These are phyloP conservation scores for Lentinula sp. DNA, from an alignment of 768 basidiomycete genomes.

Conservation along the genomic window DNA sequence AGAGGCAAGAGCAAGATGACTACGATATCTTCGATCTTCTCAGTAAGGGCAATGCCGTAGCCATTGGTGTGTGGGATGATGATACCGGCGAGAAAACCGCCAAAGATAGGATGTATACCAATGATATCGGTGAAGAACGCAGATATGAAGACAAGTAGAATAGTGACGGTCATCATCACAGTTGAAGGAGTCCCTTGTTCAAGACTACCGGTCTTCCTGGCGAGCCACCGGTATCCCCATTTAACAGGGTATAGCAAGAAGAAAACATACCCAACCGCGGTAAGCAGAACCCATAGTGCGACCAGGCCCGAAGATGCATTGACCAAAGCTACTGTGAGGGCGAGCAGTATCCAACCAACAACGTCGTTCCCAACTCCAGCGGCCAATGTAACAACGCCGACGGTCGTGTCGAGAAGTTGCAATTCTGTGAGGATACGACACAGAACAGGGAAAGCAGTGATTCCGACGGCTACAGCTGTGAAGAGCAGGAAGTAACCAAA, in stretches of 20 bases:
- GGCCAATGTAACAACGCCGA: conserved; percentile 78
- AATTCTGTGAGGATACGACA: conserved; percentile 82
- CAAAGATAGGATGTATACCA: conserved; percentile 68
- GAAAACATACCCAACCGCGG: conserved; percentile 56
- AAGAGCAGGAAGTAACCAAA: conserved; percentile 85
- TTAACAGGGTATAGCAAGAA: conserved; percentile 61
- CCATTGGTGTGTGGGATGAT: conserved; percentile 82
- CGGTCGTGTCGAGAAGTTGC: conserved; percentile 75
- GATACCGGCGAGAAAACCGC: conserved; percentile 76
- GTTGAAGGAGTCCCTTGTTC: conserved; percentile 69
- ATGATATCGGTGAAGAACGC: conserved; percentile 88
- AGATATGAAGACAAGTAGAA: conserved; percentile 67
- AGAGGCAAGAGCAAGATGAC: conserved; percentile 70
- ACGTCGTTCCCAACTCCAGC: conserved; percentile 79
- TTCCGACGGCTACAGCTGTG: conserved; percentile 75
- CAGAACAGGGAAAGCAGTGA: conserved; percentile 78
- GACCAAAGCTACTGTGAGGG: conserved; percentile 78
- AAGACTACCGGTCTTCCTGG: conserved; percentile 60
- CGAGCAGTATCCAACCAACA: conserved; percentile 81
- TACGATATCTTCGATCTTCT: conserved; percentile 87
- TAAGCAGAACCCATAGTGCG: conserved; percentile 77
- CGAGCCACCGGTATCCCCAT: conserved; percentile 63
- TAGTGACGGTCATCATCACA: conserved; percentile 71
- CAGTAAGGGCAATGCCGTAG: conserved; percentile 72
- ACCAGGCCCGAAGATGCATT: conserved; percentile 70